Base-by-base conservation (phyloP, 2,329 filamentous ascomycete species). In the Xylariomycetidae sp. region DNA sequence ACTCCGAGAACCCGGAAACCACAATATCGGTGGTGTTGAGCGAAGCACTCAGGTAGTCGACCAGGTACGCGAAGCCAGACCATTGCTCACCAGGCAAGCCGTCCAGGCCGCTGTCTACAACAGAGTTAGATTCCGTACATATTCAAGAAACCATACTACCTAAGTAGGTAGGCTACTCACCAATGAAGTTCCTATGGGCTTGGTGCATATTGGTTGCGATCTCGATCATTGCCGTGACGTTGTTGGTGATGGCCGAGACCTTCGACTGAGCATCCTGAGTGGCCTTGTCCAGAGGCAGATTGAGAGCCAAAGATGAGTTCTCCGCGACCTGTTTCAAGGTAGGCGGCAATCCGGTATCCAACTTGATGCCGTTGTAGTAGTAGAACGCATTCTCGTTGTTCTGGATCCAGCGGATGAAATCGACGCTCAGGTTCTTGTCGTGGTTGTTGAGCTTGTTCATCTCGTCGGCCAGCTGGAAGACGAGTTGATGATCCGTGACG, bases 331-430 rank as follows among this genome's bases (percentile, higher is more conserved):
- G 64, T 1, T 64, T 61, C 0, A 59, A 44, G 1, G 72, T 75
- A 0, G 74, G 75, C 0, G 76, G 67, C 4, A 68, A 57, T 1
- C 75, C 74, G 36, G 67, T 63, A 1, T 66, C 58, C 6, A 72
- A 53, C 32, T 68, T 67, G 34, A 64, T 58, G 4, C 67, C 63
- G 40, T 65, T 49, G 30, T 68, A 53, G 49, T 74, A 65, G 7
- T 63, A 52, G 19, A 79, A 68, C 0, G 69, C 64, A 36, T 83
- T 83, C 3, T 57, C 45, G 37, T 59, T 72, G 31, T 51, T 60
- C 46, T 82, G 74, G 23, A 76, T 69, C 74, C 75, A 82, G 1
- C 69, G 67, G 36, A 81, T 80, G 44, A 81, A 79, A 32, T 77
- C 70, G 19, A 81, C 67, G 12, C 60, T 64, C 22, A 70, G 58